Evolutionary conservation across 305 asterid genomes (phyloP).

Genomic region (Fraxinus xanthoxyloides): DNA sequence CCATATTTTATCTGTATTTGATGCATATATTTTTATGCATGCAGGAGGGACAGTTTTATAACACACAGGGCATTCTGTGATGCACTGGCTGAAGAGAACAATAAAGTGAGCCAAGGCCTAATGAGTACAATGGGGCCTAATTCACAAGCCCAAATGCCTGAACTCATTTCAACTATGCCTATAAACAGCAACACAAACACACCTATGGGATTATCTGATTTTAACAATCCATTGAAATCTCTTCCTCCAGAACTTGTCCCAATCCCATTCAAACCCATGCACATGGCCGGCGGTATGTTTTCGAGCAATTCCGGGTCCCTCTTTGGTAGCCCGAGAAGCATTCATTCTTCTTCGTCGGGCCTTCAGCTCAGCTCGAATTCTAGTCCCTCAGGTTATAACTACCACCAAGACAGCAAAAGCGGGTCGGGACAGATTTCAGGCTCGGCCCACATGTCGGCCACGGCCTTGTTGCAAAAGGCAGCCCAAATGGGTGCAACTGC

Average conservation of each 20-base stretch:
- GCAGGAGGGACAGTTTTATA: slow-evolving; percentile 91
- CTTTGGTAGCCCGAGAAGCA: slow-evolving; percentile 55
- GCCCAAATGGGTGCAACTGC: slow-evolving; percentile 88
- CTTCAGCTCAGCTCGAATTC: slow-evolving; percentile 73
- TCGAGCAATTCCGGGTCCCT: slow-evolving; percentile 55
- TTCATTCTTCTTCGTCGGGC: slow-evolving; percentile 61
- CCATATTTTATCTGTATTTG: not conserved
- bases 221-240: slow-evolving; percentile 60
- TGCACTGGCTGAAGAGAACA: slow-evolving; percentile 84
- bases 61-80: slow-evolving; percentile 91
- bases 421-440: slow-evolving; percentile 42
- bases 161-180: slow-evolving; percentile 48
- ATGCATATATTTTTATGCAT: not conserved
- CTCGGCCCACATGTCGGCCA: slow-evolving; percentile 79
- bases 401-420: slow-evolving; percentile 43
- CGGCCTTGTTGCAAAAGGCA: slow-evolving; percentile 81
- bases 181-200: slow-evolving; percentile 23
- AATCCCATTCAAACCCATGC: slow-evolving; percentile 74
- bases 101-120: slow-evolving; percentile 59
- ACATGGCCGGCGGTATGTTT: slow-evolving; percentile 61
- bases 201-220: slow-evolving; percentile 44
- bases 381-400: slow-evolving; percentile 40
- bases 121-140: slow-evolving; percentile 42
- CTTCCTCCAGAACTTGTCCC: slow-evolving; percentile 69
- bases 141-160: slow-evolving; percentile 46